Base-by-base conservation (phyloP, 2,329 filamentous ascomycete genomes). In the Talaromyces sp. region DNA sequence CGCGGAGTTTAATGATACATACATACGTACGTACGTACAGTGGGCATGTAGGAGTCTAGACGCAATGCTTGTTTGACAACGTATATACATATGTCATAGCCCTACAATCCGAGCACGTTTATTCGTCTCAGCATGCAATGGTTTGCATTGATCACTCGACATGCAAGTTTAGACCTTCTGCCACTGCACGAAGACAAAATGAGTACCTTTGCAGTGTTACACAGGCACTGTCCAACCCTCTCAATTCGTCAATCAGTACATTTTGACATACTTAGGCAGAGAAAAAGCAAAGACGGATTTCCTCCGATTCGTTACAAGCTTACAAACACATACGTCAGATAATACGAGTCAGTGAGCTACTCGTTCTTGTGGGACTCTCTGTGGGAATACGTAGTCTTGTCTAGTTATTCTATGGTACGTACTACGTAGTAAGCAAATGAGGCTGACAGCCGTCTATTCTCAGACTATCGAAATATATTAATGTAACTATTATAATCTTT, bases 231-330 rank as follows among this genome's bases (percentile, higher is more conserved):
- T 33, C 25, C 19, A 11, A 33, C 45, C 10, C 9, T 31, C 25
- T 7, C 17, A 25, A 48, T 48, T 48, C 15, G 43, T 48, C n/a
- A 28, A 33, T 19, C 8, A 3, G 10, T 13, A 25, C 21, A 22
- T 25, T 1, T 40, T 40, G n/a, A n/a, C n/a, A n/a, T 37, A 37
- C 39, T 9, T 41, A 41, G n/a, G 15, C 11, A 35, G 19, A n/a
- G 25, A 45, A 54, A 54, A 43, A 54, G 52, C 52, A 53, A 40
- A 19, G 28, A 33, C 40, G 52, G 52, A 36, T 54, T 54, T 54
- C 52, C 52, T 54, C 52, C 52, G 52, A 45, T 45, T 54, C 37
- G 52, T 35, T 36, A 21, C 45, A 13, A 22, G 15, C 4, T 28
- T 39, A 22, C 48, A 11, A 28, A 52, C 22, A 46, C 13, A 15